Evolutionary conservation across 1,139 yeast species (phyloP), one percentile per base, ranked within the genome.

Genomic region (Nakaseomyces nivariensis): DNA sequence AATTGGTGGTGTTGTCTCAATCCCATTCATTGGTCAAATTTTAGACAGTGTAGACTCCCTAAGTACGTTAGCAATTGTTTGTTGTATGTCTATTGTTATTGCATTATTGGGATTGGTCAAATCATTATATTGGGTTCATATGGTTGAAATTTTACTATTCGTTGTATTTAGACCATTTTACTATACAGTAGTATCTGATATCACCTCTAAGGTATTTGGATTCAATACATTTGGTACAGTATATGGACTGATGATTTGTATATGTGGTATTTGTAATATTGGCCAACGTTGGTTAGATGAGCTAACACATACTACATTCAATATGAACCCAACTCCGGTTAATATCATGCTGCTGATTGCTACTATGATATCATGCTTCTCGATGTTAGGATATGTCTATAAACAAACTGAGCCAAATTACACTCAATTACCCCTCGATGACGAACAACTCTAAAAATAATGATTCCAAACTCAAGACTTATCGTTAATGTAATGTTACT

Each of bases 121-220:
- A 1, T 69, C 74, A 63, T 62, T 77, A 29, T 77, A 78, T 25
- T 68, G 71, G 3, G 76, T 85, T 11, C 76, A 76, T 40, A 75
- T 83, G 58, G 47, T 76, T 1, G 94, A 95, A 8, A 83, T 88
- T 43, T 58, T 78, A 1, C 59, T 85, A 31, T 72, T 90, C 56
- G 96, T 87, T n/a, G 72, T 86, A 1, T 89, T 85, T 67, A 76
- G 97, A 65, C 97, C 97, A 13, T 85, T 89, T 62, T 88, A 85
- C 63, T 90, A 89, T 67, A 89, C 97, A 1, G 88, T 95, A 0
- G 86, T 89, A 1, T 85, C 95, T 4, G 97, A 90, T 66, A 87
- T 82, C 63, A 79, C 90, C 63, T 95, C 96, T 43, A 90, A 90
- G 62, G 94, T 89, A 24, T 90, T 90, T 71, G 97, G 97, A 0